Base-by-base conservation (phyloP, 108 stramenopile species). In the Bacterosira constricta region DNA sequence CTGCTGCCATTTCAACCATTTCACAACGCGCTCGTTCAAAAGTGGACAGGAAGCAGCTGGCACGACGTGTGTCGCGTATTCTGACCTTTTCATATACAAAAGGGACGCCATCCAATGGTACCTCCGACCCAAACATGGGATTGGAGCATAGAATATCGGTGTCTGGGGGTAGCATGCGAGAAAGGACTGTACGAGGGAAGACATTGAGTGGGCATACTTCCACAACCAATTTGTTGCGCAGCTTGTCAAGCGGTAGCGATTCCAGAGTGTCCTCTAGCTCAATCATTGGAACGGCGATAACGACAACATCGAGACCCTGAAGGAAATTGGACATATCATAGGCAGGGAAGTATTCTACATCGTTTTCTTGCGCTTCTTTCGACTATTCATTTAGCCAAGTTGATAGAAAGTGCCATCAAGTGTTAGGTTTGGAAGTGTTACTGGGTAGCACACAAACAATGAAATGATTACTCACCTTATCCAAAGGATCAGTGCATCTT, bases 91-190 rank as follows among this genome's bases (percentile, higher is more conserved):
- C 97, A 63, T 91, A 97, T 18, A 96, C 90, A 78, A 98, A 85
- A 10, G 97, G 91, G 21, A 95, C 86, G 3, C 94, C 93, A 66
- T 93, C 95, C 94, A 95, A 97, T 4, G 85, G 59, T 45, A 71
- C 42, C 32, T 41, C 80, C 11, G 94, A 84, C 31, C 96, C 94
- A 70, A 98, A 92, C 96, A 98, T 96, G 9, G 96, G 96, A 75
- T 98, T 94, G 25, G 96, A 90, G 55, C 93, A 88, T 31, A 98
- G 36, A 50, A 98, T 87, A 71, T 98, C 97, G 39, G 88, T 73
- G 55, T 95, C 92, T 4, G 85, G 83, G 1, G 88, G 88, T 23
- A 98, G 85, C 29, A 73, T 60, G 23, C 88, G 73, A 32, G 95
- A 63, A 39, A 96, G 50, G 37, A 93, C 76, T 45, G 86, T 62